These are phyloP conservation scores for Anisogramma anomala DNA, from an alignment of 2,329 filamentous ascomycete species.

Conservation along the genomic window DNA sequence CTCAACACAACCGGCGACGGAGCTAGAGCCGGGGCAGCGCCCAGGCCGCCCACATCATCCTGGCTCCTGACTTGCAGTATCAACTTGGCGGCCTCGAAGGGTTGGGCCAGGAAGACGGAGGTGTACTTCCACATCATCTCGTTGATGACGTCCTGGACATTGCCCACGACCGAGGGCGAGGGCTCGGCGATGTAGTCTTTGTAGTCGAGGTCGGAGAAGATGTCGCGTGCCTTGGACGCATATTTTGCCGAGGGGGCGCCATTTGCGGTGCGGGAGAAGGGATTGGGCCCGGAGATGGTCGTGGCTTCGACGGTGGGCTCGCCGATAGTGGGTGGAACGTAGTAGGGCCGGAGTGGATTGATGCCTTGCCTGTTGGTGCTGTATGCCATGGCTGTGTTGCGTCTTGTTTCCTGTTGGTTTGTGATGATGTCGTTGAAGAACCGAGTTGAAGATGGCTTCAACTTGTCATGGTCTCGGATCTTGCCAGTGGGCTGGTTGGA, in stretches of 20 bases:
- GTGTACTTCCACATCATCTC: constrained; percentile 87
- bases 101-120: constrained; percentile 78
- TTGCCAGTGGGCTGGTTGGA: constrained; percentile 8
- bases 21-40: constrained; percentile 16
- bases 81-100: constrained; percentile 94
- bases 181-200: constrained; percentile 71
- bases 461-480: constrained; percentile 2
- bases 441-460: constrained; percentile 23
- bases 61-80: constrained; percentile 66
- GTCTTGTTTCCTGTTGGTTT: constrained; percentile 1
- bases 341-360: constrained; percentile 60
- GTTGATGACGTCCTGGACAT: constrained; percentile 66
- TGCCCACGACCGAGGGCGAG: constrained; percentile 63
- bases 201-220: constrained; percentile 86
- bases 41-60: constrained; percentile 33
- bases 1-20: constrained; percentile 4
- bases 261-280: constrained; percentile 27
- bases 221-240: constrained; percentile 62
- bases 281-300: constrained; percentile 31
- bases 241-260: constrained; percentile 35
- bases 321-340: constrained; percentile 49
- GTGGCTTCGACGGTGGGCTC: constrained; percentile 29
- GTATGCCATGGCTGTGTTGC: constrained; percentile 17
- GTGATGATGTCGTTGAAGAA: too few species aligned
- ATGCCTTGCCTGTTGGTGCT: constrained; percentile 38